phyloP scores from a whole-genome alignment of 805 yeast species.

The Saccharomycopsis fodiens region DNA sequence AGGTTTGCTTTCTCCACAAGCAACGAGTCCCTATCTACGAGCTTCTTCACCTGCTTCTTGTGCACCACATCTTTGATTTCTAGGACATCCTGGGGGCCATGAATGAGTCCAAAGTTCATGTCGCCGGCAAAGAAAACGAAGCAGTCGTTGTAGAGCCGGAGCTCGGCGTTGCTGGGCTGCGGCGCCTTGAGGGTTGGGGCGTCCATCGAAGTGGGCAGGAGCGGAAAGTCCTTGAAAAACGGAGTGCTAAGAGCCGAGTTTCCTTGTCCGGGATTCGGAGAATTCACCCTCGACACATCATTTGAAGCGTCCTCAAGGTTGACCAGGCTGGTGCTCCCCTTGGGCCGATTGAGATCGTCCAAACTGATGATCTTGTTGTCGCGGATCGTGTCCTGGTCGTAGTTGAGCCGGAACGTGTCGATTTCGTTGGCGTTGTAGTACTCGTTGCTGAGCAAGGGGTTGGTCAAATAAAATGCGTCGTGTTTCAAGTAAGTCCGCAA shows the following conservation, averaged over 20 bases:
- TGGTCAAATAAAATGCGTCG: conserved; percentile 11
- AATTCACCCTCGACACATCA: too few species aligned
- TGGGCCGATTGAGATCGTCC: conserved; percentile 13
- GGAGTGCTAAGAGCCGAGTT: not conserved
- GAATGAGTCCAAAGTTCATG: conserved; percentile 40
- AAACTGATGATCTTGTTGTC: conserved; percentile 13
- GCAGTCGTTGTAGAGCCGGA: conserved; percentile 22
- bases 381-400: conserved; percentile 17
- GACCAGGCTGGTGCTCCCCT: not conserved
- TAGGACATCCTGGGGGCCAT: conserved; percentile 22
- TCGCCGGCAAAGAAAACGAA: conserved; percentile 43
- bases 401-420: conserved; percentile 12
- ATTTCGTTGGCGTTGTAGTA: conserved; percentile 7
- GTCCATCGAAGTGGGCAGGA: conserved; percentile 3
- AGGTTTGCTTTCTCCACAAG: conserved; percentile 28
- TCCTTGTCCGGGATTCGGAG: too few species aligned
- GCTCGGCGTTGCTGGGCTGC: conserved; percentile 15
- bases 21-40: conserved; percentile 40
- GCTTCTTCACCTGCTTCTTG: conserved; percentile 26
- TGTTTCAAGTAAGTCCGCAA: conserved; percentile 22
- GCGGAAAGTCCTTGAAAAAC: not conserved
- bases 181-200: not conserved
- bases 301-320: not conserved
- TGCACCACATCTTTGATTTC: conserved; percentile 26
- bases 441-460: conserved; percentile 10